Conservation (phyloP, 805 yeast genomes). For the Candida tallmaniae region DNA sequence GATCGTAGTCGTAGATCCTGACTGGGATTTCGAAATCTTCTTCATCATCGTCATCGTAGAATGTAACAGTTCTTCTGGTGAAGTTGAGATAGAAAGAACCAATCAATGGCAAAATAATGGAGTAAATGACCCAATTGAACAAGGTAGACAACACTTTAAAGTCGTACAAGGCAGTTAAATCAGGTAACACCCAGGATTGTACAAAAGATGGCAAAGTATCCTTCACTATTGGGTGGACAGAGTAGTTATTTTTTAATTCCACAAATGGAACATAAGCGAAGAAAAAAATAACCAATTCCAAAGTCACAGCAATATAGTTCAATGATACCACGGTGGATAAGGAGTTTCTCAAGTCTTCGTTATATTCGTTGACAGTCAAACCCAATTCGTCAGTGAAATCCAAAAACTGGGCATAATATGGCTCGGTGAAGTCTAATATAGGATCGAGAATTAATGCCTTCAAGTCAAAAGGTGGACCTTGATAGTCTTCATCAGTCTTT, state of each 20-base stretch:
- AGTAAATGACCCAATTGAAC: slow-evolving; percentile 35
- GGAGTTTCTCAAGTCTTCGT: slow-evolving; percentile 35
- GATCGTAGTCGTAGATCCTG: slow-evolving; percentile 46
- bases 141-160: slow-evolving; percentile 27
- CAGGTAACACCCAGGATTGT: slow-evolving; percentile 23
- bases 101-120: slow-evolving; percentile 39
- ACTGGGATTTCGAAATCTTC: slow-evolving; percentile 26
- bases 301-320: slow-evolving; percentile 25
- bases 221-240: slow-evolving; percentile 32
- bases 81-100: slow-evolving; percentile 51
- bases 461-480: slow-evolving; percentile 38
- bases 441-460: slow-evolving; percentile 38
- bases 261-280: slow-evolving; percentile 33
- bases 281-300: slow-evolving; percentile 28
- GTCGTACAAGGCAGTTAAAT: slow-evolving; percentile 30
- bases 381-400: slow-evolving; percentile 33
- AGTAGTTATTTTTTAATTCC: slow-evolving; percentile 29
- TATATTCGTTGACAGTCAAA: slow-evolving; percentile 29
- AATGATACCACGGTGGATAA: slow-evolving; percentile 35
- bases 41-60: slow-evolving; percentile 22
- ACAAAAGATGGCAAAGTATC: slow-evolving; percentile 21
- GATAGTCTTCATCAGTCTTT: slow-evolving; percentile 28
- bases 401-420: slow-evolving; percentile 18
- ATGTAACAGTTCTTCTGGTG: slow-evolving; percentile 34
- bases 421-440: slow-evolving; percentile 26